Evolutionary conservation across 2,329 filamentous ascomycete genomes (phyloP).

Genomic region (Neofusicoccum kwambonambiense): DNA sequence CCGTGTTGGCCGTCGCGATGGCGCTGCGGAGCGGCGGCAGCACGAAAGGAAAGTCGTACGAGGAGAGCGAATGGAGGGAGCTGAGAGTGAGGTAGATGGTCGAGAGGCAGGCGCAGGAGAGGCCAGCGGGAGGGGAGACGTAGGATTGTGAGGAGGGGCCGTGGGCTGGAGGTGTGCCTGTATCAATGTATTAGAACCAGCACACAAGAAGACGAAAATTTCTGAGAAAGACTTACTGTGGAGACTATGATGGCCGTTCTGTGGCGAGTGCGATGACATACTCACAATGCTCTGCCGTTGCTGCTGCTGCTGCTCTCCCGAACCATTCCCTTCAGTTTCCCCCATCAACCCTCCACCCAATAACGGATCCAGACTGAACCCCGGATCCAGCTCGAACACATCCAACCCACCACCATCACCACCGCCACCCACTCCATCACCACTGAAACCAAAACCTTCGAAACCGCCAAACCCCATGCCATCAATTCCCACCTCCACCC

Average conservation of each 20-base stretch:
- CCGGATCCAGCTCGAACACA: conserved; percentile 4
- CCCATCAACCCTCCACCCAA: neutral
- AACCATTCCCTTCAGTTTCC: neutral
- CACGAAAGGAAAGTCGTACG: conserved; percentile 40
- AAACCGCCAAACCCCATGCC: conserved; percentile 3
- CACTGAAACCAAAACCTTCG: neutral
- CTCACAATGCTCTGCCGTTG: neutral
- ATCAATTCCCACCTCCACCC: neutral
- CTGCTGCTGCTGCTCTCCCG: neutral
- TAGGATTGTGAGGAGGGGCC: neutral
- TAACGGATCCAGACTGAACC: conserved; percentile 5
- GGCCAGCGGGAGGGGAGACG: neutral
- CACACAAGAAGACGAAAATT: neutral
- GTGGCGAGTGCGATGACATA: neutral
- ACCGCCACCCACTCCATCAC: neutral
- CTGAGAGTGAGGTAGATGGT: conserved; percentile 47
- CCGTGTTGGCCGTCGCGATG: conserved; percentile 37
- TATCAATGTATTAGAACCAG: neutral
- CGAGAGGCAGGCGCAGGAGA: conserved; percentile 45
- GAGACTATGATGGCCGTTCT: neutral
- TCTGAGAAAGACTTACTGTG: neutral
- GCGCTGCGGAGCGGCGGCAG: conserved; percentile 43
- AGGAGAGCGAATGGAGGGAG: conserved; percentile 28
- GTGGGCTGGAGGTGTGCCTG: neutral
- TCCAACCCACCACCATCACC: neutral